Evolutionary conservation across 2,329 filamentous ascomycete genomes (phyloP).

Genomic region (Gaeumannomyces sp.): DNA sequence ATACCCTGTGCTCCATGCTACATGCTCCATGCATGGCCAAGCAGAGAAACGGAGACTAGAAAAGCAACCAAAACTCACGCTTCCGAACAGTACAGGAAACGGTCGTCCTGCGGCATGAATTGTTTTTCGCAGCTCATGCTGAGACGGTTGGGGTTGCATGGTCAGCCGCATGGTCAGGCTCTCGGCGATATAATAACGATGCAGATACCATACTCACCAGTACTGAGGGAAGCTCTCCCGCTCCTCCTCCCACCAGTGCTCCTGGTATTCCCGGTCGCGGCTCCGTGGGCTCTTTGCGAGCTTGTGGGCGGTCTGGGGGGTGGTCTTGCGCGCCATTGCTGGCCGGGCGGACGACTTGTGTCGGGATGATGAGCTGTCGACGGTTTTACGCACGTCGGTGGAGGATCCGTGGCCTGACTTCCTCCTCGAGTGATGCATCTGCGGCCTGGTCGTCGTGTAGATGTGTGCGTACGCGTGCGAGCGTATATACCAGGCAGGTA

Average conservation of each 20-base stretch:
- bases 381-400: slow-evolving; percentile 48
- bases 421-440: slow-evolving; percentile 51
- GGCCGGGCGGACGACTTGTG: slow-evolving; percentile 28
- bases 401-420: slow-evolving; percentile 49
- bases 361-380: slow-evolving; percentile 32
- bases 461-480: too few relatives aligned
- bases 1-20: too few relatives aligned
- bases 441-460: background rate
- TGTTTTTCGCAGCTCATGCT: slow-evolving; percentile 65
- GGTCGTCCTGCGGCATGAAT: slow-evolving; percentile 52
- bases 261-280: slow-evolving; percentile 42
- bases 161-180: slow-evolving; percentile 8
- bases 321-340: slow-evolving; percentile 35
- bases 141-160: slow-evolving; percentile 20
- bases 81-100: slow-evolving; percentile 57
- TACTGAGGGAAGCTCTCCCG: slow-evolving; percentile 59
- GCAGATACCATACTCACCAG: slow-evolving; percentile 43
- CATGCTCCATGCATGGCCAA: too few relatives aligned
- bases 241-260: slow-evolving; percentile 47
- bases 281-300: slow-evolving; percentile 45
- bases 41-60: background rate
- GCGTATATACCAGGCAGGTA: too few relatives aligned
- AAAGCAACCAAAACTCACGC: slow-evolving; percentile 36
- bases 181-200: slow-evolving; percentile 10
- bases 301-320: slow-evolving; percentile 34